A percentile compares a stretch with the other conserved stretches of the same genome.
Evolutionary conservation across 2,329 filamentous ascomycete genomes (phyloP).

Genomic region (Pyrenophora graminea): DNA sequence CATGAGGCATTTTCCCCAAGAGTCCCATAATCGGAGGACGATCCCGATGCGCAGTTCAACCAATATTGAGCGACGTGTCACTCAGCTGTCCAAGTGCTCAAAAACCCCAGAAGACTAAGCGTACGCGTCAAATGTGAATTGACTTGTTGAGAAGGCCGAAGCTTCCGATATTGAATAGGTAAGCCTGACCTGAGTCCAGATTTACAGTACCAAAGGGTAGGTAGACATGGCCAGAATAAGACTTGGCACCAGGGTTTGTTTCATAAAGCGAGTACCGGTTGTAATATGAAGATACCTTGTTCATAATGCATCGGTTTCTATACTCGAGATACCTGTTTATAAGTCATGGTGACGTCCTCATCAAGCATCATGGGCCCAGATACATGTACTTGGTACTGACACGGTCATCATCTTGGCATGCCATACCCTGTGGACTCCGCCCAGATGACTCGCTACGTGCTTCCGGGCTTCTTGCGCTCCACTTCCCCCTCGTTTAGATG

Average conservation of each 20-base stretch:
- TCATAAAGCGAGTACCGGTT: constrained; percentile 54
- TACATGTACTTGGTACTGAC: too few relatives aligned
- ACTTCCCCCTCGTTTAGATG: constrained; percentile 1
- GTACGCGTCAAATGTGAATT: not conserved
- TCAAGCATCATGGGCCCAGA: too few relatives aligned
- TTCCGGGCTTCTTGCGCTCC: too few relatives aligned
- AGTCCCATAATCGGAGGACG: constrained; percentile 54
- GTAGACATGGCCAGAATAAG: constrained; percentile 56
- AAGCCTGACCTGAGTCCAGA: constrained; percentile 25
- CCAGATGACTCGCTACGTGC: too few relatives aligned
- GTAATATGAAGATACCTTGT: not conserved
- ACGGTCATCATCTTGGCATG: too few relatives aligned
- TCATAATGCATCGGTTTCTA: not conserved
- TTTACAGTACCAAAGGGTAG: constrained; percentile 24
- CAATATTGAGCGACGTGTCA: constrained; percentile 61
- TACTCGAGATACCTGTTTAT: constrained; percentile 27
- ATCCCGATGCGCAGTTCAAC: constrained; percentile 46
- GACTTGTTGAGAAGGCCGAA: not conserved
- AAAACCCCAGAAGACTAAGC: constrained; percentile 53
- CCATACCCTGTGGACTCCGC: too few relatives aligned
- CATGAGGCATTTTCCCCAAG: constrained; percentile 55
- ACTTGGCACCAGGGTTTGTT: constrained; percentile 57
- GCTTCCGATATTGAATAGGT: constrained; percentile 22
- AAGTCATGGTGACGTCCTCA: constrained; percentile 29
- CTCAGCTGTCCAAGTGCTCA: constrained; percentile 54